Evolutionary conservation across 2,329 filamentous ascomycete species (phyloP).

Genomic region (Chaetomiaceae sp.): DNA sequence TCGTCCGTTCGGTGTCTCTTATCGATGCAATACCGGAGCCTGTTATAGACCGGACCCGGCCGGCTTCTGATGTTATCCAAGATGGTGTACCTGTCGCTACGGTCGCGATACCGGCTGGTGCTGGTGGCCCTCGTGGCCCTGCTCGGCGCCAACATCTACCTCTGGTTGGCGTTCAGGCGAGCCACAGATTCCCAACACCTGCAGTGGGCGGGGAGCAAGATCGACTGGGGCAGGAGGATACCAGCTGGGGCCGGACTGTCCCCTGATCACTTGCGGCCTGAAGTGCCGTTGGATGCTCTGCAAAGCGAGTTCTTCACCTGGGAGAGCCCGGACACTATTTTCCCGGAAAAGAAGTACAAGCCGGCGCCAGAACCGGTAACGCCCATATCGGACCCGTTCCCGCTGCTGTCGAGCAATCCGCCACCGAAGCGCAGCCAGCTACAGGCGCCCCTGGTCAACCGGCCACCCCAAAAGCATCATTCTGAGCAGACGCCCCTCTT

Average conservation of each 20-base stretch:
- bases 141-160: no score
- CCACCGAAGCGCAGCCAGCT: constrained; percentile 24
- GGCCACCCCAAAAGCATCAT: constrained; percentile 30
- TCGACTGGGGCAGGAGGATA: no score
- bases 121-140: not conserved
- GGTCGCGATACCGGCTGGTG: constrained; percentile 12
- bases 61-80: no score
- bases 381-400: constrained; percentile 35
- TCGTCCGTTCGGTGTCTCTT: no score
- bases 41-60: no score
- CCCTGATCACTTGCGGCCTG: not conserved
- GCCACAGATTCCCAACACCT: no score
- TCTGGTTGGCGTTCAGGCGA: no score
- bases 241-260: no score
- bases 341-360: constrained; percentile 29
- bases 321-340: constrained; percentile 10
- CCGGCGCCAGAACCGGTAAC: constrained; percentile 23
- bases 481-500: constrained; percentile 35
- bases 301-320: constrained; percentile 17
- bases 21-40: no score
- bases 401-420: constrained; percentile 28
- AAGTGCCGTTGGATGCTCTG: constrained; percentile 3
- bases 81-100: constrained; percentile 7
- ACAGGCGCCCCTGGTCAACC: constrained; percentile 27
- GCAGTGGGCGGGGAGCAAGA: no score